A percentile compares a stretch with the other conserved stretches of the same genome.
phyloP scores from a whole-genome alignment of 2,329 filamentous ascomycete species.

The Botrytis squamosa region DNA sequence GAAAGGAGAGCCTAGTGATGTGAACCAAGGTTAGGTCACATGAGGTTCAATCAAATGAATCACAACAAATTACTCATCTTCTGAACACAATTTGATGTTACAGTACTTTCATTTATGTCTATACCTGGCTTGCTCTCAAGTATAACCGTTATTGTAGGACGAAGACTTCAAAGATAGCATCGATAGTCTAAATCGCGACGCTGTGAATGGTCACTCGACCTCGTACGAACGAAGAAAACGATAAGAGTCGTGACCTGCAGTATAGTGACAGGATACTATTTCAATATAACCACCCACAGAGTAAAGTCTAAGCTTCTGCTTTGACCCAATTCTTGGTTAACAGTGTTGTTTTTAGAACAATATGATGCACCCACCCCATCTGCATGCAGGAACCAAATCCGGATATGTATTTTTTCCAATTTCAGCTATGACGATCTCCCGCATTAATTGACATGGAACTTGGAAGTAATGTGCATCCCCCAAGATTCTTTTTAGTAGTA shows the following conservation, averaged over 20 bases:
- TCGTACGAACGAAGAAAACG: neutral
- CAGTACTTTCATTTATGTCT: neutral
- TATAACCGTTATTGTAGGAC: neutral
- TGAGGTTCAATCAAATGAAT: neutral
- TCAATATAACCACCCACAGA: neutral
- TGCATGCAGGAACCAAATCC: neutral
- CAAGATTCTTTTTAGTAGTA: neutral
- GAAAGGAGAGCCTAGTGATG: neutral
- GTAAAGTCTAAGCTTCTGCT: neutral
- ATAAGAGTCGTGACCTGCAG: neutral
- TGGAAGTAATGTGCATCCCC: neutral
- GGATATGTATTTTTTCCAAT: neutral
- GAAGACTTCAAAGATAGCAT: neutral
- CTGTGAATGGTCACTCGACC: neutral
- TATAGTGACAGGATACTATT: neutral
- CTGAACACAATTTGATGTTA: neutral
- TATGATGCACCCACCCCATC: neutral
- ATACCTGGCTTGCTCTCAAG: neutral
- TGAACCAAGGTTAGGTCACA: neutral
- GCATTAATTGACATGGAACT: neutral
- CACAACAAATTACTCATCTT: too few species aligned
- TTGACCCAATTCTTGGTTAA: neutral
- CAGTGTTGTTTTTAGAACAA: neutral
- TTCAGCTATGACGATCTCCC: conserved; percentile 18
- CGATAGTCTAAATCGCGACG: neutral